Evolutionary conservation across 345 rosid species (phyloP), one percentile per base, ranked within the genome.

Genomic region (Capsella bursapastoris): DNA sequence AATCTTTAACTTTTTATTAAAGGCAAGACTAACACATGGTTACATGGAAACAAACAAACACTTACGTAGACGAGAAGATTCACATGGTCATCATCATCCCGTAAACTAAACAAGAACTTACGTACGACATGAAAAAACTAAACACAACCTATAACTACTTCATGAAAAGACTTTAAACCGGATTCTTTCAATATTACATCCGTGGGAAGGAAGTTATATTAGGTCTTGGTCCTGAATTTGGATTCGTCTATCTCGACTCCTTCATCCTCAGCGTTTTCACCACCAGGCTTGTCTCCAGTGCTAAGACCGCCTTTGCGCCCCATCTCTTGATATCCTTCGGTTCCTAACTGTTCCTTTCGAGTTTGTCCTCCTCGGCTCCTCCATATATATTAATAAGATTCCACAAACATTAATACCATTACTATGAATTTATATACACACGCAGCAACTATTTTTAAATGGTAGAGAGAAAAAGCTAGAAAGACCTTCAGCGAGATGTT

Each of bases 401-500:
- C 6, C 6, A 12, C 35, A 44, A 70, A 28, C n/a, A 66, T 34
- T 14, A 44, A 25, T 44, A 16, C 6, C 47, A 37, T 62, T 41
- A 58, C 8, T 12, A 10, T 12, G 2, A 68, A 5, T 50, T 0
- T 15, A 62, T 29, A 57, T n/a, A 11, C n/a, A 6, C 47, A 66
- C 15, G 16, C 3, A 29, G 10, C 6, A 29, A 14, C 18, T 10
- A 59, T 15, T 22, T 22, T 22, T 6, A 18, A 43, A 11, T 38
- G 9, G 16, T 34, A 68, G 4, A 64, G 5, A 64, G 0, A 38
- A 22, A 22, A 2, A 22, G 22, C 22, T 18, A 18, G 11, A 61
- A 3, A 48, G 13, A 86, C 93, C 94, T 85, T 90, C 90, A 34
- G 98, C 93, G 6, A 93, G 92, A 82, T 93, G 86, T 43, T 87